phyloP scores from a whole-genome alignment of 2,329 filamentous ascomycete species.

The Alternaria hordeiaustralica region DNA sequence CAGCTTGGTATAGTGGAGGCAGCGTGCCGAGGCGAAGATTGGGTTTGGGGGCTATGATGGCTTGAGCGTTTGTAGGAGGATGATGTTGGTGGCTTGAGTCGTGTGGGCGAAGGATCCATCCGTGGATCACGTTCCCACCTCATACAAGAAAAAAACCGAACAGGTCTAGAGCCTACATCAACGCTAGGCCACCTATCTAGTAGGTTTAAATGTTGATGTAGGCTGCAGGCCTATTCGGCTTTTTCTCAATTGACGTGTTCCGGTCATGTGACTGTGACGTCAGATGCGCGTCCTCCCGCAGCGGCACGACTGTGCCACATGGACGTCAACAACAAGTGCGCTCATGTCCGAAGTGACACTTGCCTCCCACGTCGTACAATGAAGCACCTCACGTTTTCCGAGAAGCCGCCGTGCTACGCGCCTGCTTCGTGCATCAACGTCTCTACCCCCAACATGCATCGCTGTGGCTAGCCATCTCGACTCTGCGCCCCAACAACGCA shows the following conservation, averaged over 20 bases:
- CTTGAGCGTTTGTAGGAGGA: not conserved
- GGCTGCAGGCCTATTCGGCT: too few relatives aligned
- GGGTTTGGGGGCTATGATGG: conserved; percentile 8
- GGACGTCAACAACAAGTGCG: not conserved
- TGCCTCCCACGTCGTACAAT: not conserved
- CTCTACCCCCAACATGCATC: not conserved
- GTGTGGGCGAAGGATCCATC: not conserved
- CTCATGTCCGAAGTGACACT: not conserved
- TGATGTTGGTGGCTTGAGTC: not conserved
- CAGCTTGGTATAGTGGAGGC: conserved; percentile 20
- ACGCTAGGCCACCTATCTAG: too few relatives aligned
- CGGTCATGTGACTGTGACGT: not conserved
- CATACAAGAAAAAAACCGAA: too few relatives aligned
- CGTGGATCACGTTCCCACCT: not conserved
- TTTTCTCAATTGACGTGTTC: too few relatives aligned
- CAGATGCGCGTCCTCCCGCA: not conserved
- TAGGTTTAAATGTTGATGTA: too few relatives aligned
- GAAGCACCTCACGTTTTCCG: not conserved
- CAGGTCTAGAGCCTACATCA: too few relatives aligned
- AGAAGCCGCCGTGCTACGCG: not conserved
- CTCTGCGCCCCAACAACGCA: not conserved
- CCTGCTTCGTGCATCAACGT: not conserved
- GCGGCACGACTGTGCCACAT: not conserved
- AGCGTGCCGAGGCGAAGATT: conserved; percentile 13
- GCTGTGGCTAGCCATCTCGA: not conserved